Evolutionary conservation across 23 red algal species (phyloP), one percentile per base, ranked within the genome.

Genomic region (Gracilaria domingensis): DNA sequence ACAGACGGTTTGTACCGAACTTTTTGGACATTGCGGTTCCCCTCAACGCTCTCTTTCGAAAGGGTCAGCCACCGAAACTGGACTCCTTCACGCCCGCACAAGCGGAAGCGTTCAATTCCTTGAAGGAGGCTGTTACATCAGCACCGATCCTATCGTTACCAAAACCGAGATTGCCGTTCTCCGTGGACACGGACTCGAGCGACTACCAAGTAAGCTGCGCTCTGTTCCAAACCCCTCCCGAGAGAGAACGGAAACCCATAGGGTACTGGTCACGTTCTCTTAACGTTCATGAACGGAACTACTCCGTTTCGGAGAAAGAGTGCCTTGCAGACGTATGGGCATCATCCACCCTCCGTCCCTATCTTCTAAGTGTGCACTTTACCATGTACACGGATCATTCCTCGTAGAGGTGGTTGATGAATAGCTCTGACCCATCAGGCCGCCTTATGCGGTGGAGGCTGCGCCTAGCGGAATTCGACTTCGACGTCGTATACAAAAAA

Each of bases 1-100:
- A 87, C 44, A 61, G 83, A 42, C 59, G 62, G 49, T 73, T 87
- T 62, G 26, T 87, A 11, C 83, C 40, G 59, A 30, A 60, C 20
- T 87, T 32, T 58, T 26, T 30, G 25, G 45, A 73, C 4, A 64
- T 29, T 6, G 58, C 58, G 26, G 58, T 14, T 8, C 58, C 58
- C 23, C 26, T 64, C 23, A 64, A 64, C 26, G 58, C 58, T 8
- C 29, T 87, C 11, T 26, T 77, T 1, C 25, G 50, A 45, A 75
- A 77, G 7, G 83, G 47, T 11, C 20, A 75, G 47, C 83, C 83
- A 45, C 42, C 42, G 42, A 45, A 45, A 45, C 42, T 45, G 42
- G 42, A 7, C 4, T 11, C 42, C 11, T 45, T 45, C 42, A 45
- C 42, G 42, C 42, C 42, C 11, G 42, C 42, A 4, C 5, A 45